Evolutionary conservation across 495 filamentous ascomycete genomes (phyloP), one percentile per base, ranked within the genome.

Genomic region (Xylaria longipes): DNA sequence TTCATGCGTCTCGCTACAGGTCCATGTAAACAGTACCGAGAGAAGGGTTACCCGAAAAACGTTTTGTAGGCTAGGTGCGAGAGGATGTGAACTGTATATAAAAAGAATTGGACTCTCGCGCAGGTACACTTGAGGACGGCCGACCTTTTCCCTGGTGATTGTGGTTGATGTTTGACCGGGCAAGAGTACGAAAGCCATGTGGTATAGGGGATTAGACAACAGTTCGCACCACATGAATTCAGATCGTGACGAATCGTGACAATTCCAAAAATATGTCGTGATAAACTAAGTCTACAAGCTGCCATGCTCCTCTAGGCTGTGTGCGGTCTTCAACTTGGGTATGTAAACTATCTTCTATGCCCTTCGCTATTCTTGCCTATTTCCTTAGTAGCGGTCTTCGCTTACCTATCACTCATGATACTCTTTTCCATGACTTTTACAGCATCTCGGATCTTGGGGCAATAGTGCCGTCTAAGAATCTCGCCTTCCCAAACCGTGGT

Each of bases 401-500:
- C 17, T 25, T 54, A 66, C 39, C 35, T 72, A 63, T 72, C 58
- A 68, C 65, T 74, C 71, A 71, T 73, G 69, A 86, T 48, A 62
- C 72, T 79, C 85, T 90, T 92, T 80, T 95, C 92, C 76, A 97
- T 85, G 56, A 85, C 83, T 74, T 87, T 84, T 17, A 92, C 85
- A n/a, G 89, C 90, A 71, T 95, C 92, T 65, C 92, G 84, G 1
- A 99, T 91, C 72, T 89, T 89, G n/a, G 94, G 94, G 72, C 90
- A 93, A 76, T 92, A 99, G 85, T 99, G 96, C 70, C 89, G 83
- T 76, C 89, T 86, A 74, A 99, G 78, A 56, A 99, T 74, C 83
- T 98, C 95, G 3, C 93, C 94, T 76, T 99, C 96, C 95, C 95
- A 99, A 8, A 97, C 85, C 3, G 94, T 97, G 5, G 91, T 88